Evolutionary conservation across 2,329 filamentous ascomycete species (phyloP).

Genomic region (Neurospora crassa): DNA sequence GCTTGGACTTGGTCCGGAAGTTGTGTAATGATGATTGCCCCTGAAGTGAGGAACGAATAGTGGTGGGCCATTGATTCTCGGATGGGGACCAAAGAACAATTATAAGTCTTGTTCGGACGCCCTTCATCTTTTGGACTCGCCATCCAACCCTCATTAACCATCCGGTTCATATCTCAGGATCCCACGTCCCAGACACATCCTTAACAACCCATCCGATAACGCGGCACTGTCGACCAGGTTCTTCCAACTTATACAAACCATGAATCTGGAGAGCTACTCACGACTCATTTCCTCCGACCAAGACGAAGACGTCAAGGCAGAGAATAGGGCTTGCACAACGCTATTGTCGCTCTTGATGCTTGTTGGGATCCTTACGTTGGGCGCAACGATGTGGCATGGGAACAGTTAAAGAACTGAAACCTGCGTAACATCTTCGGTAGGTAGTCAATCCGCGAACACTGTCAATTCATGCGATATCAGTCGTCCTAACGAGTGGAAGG

Average conservation of each 20-base stretch:
- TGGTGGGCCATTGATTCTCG: background rate
- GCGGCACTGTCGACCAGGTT: background rate
- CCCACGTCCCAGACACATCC: background rate
- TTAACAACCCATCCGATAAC: background rate
- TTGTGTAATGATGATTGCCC: background rate
- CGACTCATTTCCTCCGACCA: constrained; percentile 14
- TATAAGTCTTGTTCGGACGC: background rate
- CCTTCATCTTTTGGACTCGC: background rate
- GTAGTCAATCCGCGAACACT: background rate
- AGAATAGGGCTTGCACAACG: background rate
- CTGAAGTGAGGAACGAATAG: background rate
- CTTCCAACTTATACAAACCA: constrained; percentile 2
- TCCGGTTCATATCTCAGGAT: background rate
- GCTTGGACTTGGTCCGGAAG: background rate
- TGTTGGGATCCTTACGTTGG: background rate
- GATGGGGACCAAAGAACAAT: background rate
- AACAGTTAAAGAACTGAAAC: background rate
- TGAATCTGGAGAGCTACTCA: constrained; percentile 17
- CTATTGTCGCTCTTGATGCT: constrained; percentile 3
- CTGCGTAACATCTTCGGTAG: background rate
- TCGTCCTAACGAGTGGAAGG: background rate
- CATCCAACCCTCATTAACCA: background rate
- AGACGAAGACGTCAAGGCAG: background rate
- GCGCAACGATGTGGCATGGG: background rate
- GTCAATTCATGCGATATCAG: background rate